A percentile compares a stretch with the other conserved stretches of the same genome.
These are phyloP conservation scores for Achlya hypogyna DNA, from an alignment of 352 stramenopile species.

Conservation along the genomic window DNA sequence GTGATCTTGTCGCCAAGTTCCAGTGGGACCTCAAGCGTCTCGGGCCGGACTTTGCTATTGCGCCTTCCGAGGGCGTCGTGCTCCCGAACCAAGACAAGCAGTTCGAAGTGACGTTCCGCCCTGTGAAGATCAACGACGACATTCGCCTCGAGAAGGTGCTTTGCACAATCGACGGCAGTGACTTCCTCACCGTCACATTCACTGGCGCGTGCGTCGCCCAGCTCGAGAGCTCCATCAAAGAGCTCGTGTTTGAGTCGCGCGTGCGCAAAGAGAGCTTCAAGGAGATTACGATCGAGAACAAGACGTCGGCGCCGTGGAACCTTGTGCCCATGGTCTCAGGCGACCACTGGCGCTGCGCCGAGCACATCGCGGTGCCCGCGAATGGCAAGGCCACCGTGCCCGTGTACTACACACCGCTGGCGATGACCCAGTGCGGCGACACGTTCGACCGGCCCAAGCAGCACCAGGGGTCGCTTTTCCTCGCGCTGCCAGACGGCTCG, in stretches of 20 bases:
- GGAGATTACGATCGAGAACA: conserved; percentile 71
- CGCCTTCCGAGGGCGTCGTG: conserved; percentile 72
- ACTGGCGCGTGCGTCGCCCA: conserved; percentile 82
- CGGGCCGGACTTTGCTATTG: conserved; percentile 70
- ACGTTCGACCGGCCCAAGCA: conserved; percentile 29
- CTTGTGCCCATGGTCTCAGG: conserved; percentile 80
- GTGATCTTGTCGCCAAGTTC: conserved; percentile 84
- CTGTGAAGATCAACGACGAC: conserved; percentile 62
- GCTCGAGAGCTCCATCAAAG: conserved; percentile 76
- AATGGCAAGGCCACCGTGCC: conserved; percentile 49
- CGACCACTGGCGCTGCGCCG: conserved; percentile 75
- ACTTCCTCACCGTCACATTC: conserved; percentile 60
- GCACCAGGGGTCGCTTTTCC: conserved; percentile 81
- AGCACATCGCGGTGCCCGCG: conserved; percentile 73
- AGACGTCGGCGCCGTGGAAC: conserved; percentile 71
- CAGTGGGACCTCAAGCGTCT: conserved; percentile 75
- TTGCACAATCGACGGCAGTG: conserved; percentile 50
- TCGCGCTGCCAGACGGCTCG: conserved; percentile 84
- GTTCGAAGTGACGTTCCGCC: conserved; percentile 88
- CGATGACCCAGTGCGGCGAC: conserved; percentile 58
- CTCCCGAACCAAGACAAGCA: conserved; percentile 76
- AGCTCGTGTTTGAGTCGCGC: conserved; percentile 72
- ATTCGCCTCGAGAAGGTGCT: conserved; percentile 78
- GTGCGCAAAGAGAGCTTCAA: conserved; percentile 66
- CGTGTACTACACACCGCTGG: conserved; percentile 74